Evolutionary conservation across 2,329 filamentous ascomycete species (phyloP).

Genomic region (Alternaria postmessia): DNA sequence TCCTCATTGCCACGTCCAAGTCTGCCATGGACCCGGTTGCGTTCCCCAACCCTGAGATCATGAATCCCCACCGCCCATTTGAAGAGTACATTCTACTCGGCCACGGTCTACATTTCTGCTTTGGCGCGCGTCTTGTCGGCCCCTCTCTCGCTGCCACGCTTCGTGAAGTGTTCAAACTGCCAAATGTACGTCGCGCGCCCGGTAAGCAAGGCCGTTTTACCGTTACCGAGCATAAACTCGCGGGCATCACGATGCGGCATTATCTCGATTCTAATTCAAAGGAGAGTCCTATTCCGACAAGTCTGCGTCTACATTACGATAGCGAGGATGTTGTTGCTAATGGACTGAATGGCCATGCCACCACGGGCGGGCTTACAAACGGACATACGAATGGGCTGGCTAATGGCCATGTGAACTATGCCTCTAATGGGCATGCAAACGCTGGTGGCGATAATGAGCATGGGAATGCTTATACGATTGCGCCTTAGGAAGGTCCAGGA

Average conservation of each 20-base stretch:
- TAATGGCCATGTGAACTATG: constrained; percentile 12
- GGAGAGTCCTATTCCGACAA: constrained; percentile 53
- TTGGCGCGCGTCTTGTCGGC: constrained; percentile 42
- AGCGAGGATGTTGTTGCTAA: constrained; percentile 19
- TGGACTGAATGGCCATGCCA: neutral
- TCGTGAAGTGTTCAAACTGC: constrained; percentile 46
- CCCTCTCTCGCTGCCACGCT: constrained; percentile 41
- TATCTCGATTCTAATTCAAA: constrained; percentile 60
- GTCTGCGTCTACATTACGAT: constrained; percentile 37
- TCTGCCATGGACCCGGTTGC: constrained; percentile 45
- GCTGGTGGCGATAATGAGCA: constrained; percentile 18
- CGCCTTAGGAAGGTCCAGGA: constrained; percentile 13
- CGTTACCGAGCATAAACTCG: constrained; percentile 56
- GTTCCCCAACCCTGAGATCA: constrained; percentile 43
- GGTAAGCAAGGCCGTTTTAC: constrained; percentile 50
- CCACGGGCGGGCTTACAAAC: neutral
- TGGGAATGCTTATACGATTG: constrained; percentile 27
- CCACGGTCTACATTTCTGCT: constrained; percentile 46
- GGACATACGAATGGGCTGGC: constrained; percentile 3
- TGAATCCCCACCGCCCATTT: constrained; percentile 50
- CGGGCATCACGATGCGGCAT: constrained; percentile 57
- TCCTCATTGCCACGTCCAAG: constrained; percentile 54
- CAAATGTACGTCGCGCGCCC: constrained; percentile 42
- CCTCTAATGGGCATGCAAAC: constrained; percentile 22
- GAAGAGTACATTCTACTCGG: constrained; percentile 45